Conservation (phyloP, 75 land plant species). For the Sequoiadendron giganteum region DNA sequence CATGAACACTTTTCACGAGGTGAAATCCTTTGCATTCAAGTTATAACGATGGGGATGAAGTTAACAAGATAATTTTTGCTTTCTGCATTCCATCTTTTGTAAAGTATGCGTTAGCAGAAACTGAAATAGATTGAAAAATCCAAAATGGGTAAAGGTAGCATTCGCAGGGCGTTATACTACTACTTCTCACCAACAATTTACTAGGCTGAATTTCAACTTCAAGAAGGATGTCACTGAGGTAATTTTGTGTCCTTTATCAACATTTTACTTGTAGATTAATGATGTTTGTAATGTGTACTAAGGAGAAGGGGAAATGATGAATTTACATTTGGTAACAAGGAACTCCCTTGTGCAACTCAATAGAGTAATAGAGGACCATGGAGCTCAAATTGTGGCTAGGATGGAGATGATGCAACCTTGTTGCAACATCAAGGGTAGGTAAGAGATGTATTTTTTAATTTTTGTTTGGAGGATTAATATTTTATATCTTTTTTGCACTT, state of each 20-base stretch:
- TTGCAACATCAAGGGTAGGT: conserved; percentile 89
- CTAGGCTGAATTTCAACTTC: background rate
- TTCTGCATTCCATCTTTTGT: too few species aligned
- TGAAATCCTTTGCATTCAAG: too few species aligned
- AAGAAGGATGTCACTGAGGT: conserved; percentile 7
- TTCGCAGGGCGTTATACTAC: background rate
- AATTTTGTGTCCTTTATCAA: background rate
- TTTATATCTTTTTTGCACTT: too few species aligned
- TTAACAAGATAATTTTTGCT: too few species aligned
- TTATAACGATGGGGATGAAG: too few species aligned
- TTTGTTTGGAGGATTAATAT: too few species aligned
- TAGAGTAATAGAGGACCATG: conserved; percentile 75
- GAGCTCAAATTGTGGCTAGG: conserved; percentile 72
- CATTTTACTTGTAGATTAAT: background rate
- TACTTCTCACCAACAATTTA: background rate
- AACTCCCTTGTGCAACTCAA: conserved; percentile 77
- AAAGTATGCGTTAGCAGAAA: too few species aligned
- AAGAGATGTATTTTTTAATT: too few species aligned
- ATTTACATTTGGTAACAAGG: conserved; percentile 56
- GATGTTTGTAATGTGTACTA: background rate
- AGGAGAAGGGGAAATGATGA: background rate
- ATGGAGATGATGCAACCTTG: conserved; percentile 88
- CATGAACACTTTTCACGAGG: too few species aligned
- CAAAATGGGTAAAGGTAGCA: background rate
- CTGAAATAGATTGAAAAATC: too few species aligned